Conservation (phyloP, 1,284 basidiomycete genomes). For the Volvariella surrecta region DNA sequence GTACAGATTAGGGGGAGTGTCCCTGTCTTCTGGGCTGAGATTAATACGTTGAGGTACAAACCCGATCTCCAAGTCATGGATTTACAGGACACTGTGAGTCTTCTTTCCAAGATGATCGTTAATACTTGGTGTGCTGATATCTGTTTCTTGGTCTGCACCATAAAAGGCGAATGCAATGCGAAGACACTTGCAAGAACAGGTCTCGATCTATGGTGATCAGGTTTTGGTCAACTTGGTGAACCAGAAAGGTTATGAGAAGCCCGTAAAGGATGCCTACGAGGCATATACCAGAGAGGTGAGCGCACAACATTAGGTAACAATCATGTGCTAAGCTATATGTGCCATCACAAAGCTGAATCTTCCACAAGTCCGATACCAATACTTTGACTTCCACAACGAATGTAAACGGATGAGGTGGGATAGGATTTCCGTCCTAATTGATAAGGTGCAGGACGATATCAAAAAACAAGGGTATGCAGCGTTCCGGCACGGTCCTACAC, state of each 20-base stretch:
- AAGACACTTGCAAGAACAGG: conserved; percentile 72
- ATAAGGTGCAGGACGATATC: conserved; percentile 70
- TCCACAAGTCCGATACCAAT: conserved; percentile 77
- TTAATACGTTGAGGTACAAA: conserved; percentile 95
- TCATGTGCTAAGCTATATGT: conserved; percentile 1
- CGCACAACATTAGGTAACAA: not conserved
- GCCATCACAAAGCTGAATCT: conserved; percentile 41
- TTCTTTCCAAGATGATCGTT: too few species aligned
- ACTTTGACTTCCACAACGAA: conserved; percentile 98
- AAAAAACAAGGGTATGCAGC: conserved; percentile 56
- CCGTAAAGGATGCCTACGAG: conserved; percentile 96
- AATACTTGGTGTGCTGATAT: not conserved
- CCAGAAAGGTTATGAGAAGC: conserved; percentile 90
- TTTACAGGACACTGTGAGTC: conserved; percentile 67
- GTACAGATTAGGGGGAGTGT: conserved; percentile 94
- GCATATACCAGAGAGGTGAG: conserved; percentile 58
- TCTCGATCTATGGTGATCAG: conserved; percentile 73
- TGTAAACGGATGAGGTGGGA: conserved; percentile 97
- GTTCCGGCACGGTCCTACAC: conserved; percentile 4
- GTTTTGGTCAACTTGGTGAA: conserved; percentile 92
- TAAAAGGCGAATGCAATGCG: conserved; percentile 62
- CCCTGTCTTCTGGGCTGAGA: conserved; percentile 94
- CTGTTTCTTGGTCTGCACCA: conserved; percentile 4
- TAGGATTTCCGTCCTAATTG: conserved; percentile 79
- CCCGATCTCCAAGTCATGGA: conserved; percentile 98